Evolutionary conservation across 2,329 filamentous ascomycete genomes (phyloP).

Genomic region (Lachnellula suecica): DNA sequence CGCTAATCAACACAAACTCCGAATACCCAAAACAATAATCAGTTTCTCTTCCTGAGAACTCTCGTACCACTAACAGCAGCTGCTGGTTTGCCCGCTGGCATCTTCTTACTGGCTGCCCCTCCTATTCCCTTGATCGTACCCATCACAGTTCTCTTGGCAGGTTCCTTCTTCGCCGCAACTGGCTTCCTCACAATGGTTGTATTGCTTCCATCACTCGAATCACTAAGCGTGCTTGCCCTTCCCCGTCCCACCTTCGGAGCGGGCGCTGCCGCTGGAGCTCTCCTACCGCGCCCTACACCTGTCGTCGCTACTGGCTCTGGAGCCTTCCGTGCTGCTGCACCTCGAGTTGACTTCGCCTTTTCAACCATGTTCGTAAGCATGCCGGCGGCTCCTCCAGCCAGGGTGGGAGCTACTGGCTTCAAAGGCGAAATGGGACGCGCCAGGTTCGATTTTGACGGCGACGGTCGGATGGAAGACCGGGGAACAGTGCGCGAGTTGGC

Average conservation of each 20-base stretch:
- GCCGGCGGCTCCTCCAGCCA: slow-evolving; percentile 38
- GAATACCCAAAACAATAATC: slow-evolving; percentile 2
- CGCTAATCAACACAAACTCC: neutral
- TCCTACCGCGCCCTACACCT: slow-evolving; percentile 27
- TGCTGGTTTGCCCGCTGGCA: slow-evolving; percentile 40
- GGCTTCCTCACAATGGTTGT: slow-evolving; percentile 63
- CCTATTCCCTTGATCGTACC: slow-evolving; percentile 52
- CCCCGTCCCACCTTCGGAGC: slow-evolving; percentile 47
- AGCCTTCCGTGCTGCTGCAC: slow-evolving; percentile 41
- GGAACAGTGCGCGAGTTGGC: slow-evolving; percentile 64
- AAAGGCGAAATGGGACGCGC: slow-evolving; percentile 60
- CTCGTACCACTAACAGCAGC: slow-evolving; percentile 31
- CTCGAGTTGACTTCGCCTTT: slow-evolving; percentile 56
- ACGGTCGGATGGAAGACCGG: slow-evolving; percentile 33
- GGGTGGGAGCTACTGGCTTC: slow-evolving; percentile 45
- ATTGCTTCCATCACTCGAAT: slow-evolving; percentile 59
- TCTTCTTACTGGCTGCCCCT: slow-evolving; percentile 50
- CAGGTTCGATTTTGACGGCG: slow-evolving; percentile 57
- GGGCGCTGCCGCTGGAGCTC: slow-evolving; percentile 34
- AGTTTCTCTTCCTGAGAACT: slow-evolving; percentile 34
- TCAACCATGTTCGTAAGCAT: slow-evolving; percentile 58
- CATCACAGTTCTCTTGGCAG: slow-evolving; percentile 53
- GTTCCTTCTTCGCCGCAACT: slow-evolving; percentile 37
- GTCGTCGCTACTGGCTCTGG: slow-evolving; percentile 10
- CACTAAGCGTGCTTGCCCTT: slow-evolving; percentile 59